Percentiles rank a stretch among this genome's conserved stretches.
Evolutionary conservation across 768 basidiomycete species (phyloP).

Genomic region (Rhodotorula kratochvilovae): DNA sequence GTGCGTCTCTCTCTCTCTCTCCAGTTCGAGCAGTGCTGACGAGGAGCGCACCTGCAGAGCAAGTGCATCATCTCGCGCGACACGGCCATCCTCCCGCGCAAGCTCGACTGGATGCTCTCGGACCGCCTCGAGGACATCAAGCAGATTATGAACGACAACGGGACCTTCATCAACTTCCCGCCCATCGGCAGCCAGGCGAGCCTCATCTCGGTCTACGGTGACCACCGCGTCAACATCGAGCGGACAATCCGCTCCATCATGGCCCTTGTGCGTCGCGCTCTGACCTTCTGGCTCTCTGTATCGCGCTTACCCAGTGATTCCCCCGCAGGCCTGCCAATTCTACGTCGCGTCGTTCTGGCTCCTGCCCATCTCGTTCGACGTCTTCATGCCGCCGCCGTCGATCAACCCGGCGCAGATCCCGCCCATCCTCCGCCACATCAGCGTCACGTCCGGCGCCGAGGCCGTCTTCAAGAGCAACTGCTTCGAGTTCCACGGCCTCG

Average conservation of each 20-base stretch:
- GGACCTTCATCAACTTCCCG: slow-evolving; percentile 90
- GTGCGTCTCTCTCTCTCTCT: slow-evolving; percentile 50
- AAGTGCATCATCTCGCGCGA: slow-evolving; percentile 86
- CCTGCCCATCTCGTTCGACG: slow-evolving; percentile 87
- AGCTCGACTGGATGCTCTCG: slow-evolving; percentile 97
- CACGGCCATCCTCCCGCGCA: slow-evolving; percentile 88
- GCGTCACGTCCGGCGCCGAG: slow-evolving; percentile 81
- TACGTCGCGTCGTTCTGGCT: slow-evolving; percentile 98
- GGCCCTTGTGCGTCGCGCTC: slow-evolving; percentile 68
- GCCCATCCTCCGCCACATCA: slow-evolving; percentile 77
- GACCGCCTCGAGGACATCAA: slow-evolving; percentile 91
- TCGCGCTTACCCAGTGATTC: neutral
- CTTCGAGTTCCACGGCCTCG: slow-evolving; percentile 93
- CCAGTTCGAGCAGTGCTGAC: slow-evolving; percentile 3
- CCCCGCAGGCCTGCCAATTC: slow-evolving; percentile 75
- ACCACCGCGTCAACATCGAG: slow-evolving; percentile 88
- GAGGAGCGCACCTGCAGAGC: slow-evolving; percentile 54
- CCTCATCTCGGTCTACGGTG: slow-evolving; percentile 87
- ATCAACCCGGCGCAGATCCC: slow-evolving; percentile 78
- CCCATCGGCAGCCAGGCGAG: slow-evolving; percentile 87
- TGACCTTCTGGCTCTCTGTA: neutral
- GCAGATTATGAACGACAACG: slow-evolving; percentile 90
- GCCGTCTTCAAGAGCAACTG: slow-evolving; percentile 95
- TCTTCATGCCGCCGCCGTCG: slow-evolving; percentile 68
- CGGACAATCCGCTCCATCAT: slow-evolving; percentile 89